These are phyloP conservation scores for Perkinsus marinus DNA, from an alignment of 169 alveolate species.

Conservation along the genomic window DNA sequence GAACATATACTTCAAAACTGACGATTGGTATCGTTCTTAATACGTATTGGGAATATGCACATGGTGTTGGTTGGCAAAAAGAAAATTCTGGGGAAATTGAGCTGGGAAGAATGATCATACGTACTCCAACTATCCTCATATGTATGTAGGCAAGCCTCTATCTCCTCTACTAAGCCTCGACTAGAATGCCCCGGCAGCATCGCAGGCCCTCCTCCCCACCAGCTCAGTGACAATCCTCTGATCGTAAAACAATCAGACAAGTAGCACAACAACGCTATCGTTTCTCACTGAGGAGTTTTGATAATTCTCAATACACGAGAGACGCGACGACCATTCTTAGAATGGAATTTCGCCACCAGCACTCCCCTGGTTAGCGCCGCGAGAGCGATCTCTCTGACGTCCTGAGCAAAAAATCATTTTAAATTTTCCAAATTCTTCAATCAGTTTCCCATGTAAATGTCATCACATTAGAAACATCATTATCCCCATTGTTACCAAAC, in stretches of 20 bases:
- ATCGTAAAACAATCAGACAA: neutral
- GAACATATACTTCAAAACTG: too few species aligned
- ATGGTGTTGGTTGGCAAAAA: too few species aligned
- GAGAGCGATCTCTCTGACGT: neutral
- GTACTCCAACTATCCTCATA: neutral
- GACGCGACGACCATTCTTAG: neutral
- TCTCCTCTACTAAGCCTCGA: neutral
- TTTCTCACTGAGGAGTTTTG: neutral
- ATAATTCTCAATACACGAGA: neutral
- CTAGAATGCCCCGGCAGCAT: neutral
- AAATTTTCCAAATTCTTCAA: too few species aligned
- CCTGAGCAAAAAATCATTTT: neutral
- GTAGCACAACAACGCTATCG: neutral
- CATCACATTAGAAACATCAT: too few species aligned
- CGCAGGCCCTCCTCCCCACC: neutral
- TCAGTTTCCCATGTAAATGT: too few species aligned
- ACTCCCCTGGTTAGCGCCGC: neutral
- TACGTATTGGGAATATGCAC: too few species aligned
- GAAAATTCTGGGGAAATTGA: too few species aligned
- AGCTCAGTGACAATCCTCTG: neutral
- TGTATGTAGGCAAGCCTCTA: neutral
- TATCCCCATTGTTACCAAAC: too few species aligned
- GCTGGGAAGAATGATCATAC: too few species aligned
- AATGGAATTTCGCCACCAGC: neutral
- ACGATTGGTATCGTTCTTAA: too few species aligned